Evolutionary conservation across 176 grass and related monocot genomes (phyloP).

Genomic region (Tuctoria greenei): DNA sequence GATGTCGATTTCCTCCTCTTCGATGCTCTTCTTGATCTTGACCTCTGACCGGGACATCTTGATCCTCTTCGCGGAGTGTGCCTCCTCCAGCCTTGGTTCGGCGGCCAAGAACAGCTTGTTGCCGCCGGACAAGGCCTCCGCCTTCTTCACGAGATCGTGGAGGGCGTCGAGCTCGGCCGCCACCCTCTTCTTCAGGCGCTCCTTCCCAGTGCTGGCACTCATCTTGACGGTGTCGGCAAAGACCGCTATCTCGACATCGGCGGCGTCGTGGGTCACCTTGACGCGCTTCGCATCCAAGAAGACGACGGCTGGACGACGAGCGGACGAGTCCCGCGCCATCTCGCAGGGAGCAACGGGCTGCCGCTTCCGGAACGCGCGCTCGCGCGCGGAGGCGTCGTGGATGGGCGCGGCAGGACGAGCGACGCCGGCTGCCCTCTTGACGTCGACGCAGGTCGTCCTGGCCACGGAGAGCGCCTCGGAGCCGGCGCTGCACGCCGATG

Average conservation of each 20-base stretch:
- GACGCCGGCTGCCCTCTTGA: not conserved
- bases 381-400: not conserved
- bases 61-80: not conserved
- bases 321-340: not conserved
- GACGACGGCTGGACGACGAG: not conserved
- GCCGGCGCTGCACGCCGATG: too few species aligned
- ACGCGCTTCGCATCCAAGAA: not conserved
- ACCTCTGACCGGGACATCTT: too few species aligned
- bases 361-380: not conserved
- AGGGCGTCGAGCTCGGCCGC: conserved; percentile 6
- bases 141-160: not conserved
- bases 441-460: not conserved
- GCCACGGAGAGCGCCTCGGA: not conserved
- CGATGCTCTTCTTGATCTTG: not conserved
- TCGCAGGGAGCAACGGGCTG: not conserved
- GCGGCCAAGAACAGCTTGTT: not conserved
- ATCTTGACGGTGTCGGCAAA: not conserved
- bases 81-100: not conserved
- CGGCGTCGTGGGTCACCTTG: not conserved
- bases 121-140: not conserved
- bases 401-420: not conserved
- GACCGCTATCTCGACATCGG: not conserved
- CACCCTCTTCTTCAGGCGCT: not conserved
- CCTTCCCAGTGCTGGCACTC: not conserved
- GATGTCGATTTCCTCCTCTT: not conserved